These are phyloP conservation scores for Phytophthora pseudosyringae DNA, from an alignment of 352 stramenopile genomes.

Conservation along the genomic window DNA sequence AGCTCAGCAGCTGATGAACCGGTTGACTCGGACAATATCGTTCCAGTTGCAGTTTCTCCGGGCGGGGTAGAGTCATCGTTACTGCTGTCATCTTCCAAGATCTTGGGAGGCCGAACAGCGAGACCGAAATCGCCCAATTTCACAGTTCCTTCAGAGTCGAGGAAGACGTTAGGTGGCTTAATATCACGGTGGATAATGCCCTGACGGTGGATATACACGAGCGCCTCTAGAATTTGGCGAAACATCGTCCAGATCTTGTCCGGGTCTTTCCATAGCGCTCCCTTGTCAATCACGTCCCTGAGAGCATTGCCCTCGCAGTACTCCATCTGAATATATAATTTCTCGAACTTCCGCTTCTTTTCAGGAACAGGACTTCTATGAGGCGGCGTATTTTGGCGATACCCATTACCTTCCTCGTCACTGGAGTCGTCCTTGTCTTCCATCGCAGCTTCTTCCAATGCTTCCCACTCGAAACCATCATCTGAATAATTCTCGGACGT, in stretches of 20 bases:
- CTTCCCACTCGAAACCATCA: slow-evolving; percentile 78
- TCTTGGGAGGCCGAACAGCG: slow-evolving; percentile 82
- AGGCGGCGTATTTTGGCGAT: slow-evolving; percentile 21
- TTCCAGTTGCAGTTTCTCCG: slow-evolving; percentile 29
- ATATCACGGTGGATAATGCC: slow-evolving; percentile 95
- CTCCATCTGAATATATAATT: slow-evolving; percentile 96
- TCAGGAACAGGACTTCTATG: slow-evolving; percentile 26
- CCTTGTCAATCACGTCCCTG: slow-evolving; percentile 95
- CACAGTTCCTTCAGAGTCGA: slow-evolving; percentile 93
- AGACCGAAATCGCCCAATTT: slow-evolving; percentile 96
- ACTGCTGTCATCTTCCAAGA: slow-evolving; percentile 46
- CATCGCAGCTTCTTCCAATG: slow-evolving; percentile 59
- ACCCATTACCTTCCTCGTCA: slow-evolving; percentile 33
- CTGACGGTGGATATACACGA: slow-evolving; percentile 95
- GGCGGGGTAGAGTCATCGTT: slow-evolving; percentile 27
- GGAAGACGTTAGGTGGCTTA: slow-evolving; percentile 95
- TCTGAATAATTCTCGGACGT: slow-evolving; percentile 48
- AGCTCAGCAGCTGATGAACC: slow-evolving; percentile 75
- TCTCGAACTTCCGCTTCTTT: slow-evolving; percentile 66
- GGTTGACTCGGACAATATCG: slow-evolving; percentile 57
- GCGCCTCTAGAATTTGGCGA: slow-evolving; percentile 94
- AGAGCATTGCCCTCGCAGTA: slow-evolving; percentile 95
- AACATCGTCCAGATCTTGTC: slow-evolving; percentile 95
- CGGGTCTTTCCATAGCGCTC: slow-evolving; percentile 73
- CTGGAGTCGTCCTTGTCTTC: slow-evolving; percentile 44